phyloP scores from a whole-genome alignment of 805 yeast genomes.

The Torulaspora quercuum region DNA sequence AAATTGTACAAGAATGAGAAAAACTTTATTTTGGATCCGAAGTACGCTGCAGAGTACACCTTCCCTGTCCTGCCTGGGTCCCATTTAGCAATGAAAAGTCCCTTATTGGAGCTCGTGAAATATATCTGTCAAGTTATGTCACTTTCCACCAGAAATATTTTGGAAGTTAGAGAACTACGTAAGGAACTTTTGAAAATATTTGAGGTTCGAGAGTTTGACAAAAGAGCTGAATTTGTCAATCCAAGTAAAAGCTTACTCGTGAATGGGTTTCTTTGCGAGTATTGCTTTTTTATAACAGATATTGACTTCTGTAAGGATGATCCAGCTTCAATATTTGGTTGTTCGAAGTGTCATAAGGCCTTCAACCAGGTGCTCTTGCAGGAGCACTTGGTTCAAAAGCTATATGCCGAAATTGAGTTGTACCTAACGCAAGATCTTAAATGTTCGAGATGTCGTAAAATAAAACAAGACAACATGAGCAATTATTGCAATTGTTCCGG shows the following conservation, averaged over 20 bases:
- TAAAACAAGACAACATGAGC: slow-evolving; percentile 66
- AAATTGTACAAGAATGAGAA: slow-evolving; percentile 65
- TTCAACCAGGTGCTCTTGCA: slow-evolving; percentile 71
- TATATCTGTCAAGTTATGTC: slow-evolving; percentile 66
- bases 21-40: slow-evolving; percentile 66
- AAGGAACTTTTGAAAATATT: slow-evolving; percentile 68
- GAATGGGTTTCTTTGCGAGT: slow-evolving; percentile 69
- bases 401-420: slow-evolving; percentile 51
- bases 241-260: slow-evolving; percentile 71
- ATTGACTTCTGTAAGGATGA: slow-evolving; percentile 79
- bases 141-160: slow-evolving; percentile 56
- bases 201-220: slow-evolving; percentile 81
- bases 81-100: slow-evolving; percentile 54
- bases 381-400: slow-evolving; percentile 68
- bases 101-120: slow-evolving; percentile 78
- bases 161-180: slow-evolving; percentile 73
- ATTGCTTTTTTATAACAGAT: slow-evolving; percentile 71
- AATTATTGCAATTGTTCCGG: slow-evolving; percentile 88
- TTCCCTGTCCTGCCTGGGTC: slow-evolving; percentile 81
- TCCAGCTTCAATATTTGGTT: slow-evolving; percentile 48
- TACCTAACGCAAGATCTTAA: slow-evolving; percentile 76
- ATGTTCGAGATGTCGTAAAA: slow-evolving; percentile 70
- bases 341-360: slow-evolving; percentile 61
- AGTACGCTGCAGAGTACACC: slow-evolving; percentile 58
- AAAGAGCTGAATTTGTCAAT: slow-evolving; percentile 64